These are phyloP conservation scores for Onygena corvina DNA, from an alignment of 2,329 filamentous ascomycete species.

Conservation along the genomic window DNA sequence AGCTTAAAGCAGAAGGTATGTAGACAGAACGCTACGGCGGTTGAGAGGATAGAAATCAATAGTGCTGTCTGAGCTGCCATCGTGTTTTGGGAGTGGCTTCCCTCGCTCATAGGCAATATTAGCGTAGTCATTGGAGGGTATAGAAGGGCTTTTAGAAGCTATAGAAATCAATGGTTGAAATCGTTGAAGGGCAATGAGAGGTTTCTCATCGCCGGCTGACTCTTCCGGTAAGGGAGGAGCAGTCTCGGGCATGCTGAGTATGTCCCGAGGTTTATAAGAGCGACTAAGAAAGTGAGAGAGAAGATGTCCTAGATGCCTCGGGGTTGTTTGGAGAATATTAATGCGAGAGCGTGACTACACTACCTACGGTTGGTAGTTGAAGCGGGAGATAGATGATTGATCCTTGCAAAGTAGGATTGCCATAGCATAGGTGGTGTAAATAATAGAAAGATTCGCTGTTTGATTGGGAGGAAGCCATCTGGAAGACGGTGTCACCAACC, in stretches of 20 bases:
- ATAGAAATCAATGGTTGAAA: slow-evolving; percentile 3
- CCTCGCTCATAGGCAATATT: slow-evolving; percentile 1
- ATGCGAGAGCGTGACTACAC: slow-evolving; percentile 3
- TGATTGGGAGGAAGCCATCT: too few species aligned
- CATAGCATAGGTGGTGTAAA: too few species aligned
- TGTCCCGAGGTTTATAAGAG: not conserved
- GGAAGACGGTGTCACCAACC: too few species aligned
- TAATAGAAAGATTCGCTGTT: too few species aligned
- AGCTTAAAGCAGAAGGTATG: not conserved
- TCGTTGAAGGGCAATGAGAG: not conserved
- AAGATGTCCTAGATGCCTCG: not conserved
- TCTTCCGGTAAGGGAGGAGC: not conserved
- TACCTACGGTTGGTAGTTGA: too few species aligned
- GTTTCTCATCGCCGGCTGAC: not conserved
- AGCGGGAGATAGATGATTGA: too few species aligned
- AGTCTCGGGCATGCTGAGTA: not conserved
- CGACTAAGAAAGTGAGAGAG: not conserved
- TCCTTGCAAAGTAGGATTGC: too few species aligned
- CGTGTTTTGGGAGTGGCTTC: not conserved
- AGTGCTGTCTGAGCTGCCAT: not conserved
- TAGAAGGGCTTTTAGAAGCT: not conserved
- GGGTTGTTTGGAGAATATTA: not conserved
- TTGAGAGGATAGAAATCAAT: too few species aligned
- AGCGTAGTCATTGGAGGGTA: not conserved
- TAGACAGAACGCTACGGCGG: too few species aligned